Evolutionary conservation across 73 alveolate genomes (phyloP).

Genomic region (Tetrahymena malaccensis): DNA sequence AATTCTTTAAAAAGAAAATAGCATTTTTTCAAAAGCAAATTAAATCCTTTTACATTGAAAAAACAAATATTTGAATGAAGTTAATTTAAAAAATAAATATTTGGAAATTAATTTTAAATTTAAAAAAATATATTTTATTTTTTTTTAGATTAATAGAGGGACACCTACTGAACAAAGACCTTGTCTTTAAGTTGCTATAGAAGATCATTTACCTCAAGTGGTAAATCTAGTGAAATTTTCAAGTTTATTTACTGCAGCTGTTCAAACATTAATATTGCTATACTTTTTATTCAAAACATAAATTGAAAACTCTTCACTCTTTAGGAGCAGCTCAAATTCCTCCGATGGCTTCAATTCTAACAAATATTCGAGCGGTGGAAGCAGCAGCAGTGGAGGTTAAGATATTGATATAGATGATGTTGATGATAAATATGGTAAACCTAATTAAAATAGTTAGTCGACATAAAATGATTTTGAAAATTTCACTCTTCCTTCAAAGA

Average conservation of each 20-base stretch:
- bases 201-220: not conserved
- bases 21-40: not conserved
- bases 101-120: too few relatives aligned
- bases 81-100: too few relatives aligned
- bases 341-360: not conserved
- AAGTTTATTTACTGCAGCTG: not conserved
- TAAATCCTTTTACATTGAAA: too few relatives aligned
- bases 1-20: not conserved
- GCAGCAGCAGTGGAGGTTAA: not conserved
- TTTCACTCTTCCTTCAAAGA: not conserved
- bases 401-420: not conserved
- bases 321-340: not conserved
- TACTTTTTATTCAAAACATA: not conserved
- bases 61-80: too few relatives aligned
- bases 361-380: not conserved
- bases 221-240: not conserved
- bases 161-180: not conserved
- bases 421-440: not conserved
- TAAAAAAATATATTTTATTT: not conserved
- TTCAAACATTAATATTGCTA: not conserved
- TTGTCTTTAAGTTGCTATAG: not conserved
- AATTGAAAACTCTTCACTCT: not conserved
- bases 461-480: not conserved
- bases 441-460: not conserved
- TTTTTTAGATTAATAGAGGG: not conserved